phyloP scores from a whole-genome alignment of 345 rosid genomes.

The Sapria himalayana region DNA sequence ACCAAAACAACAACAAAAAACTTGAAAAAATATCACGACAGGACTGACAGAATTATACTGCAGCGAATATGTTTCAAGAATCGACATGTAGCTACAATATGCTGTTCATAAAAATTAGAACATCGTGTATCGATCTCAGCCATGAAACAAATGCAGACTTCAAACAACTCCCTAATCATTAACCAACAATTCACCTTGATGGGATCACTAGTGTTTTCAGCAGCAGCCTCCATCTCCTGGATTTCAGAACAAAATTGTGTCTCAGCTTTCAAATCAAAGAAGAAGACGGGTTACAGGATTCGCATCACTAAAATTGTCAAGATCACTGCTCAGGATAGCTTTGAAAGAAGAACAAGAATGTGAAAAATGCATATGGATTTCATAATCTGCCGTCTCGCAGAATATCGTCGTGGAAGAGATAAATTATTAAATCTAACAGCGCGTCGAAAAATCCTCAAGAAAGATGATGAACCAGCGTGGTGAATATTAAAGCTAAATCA shows the following conservation, averaged over 20 bases:
- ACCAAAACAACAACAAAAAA: constrained; percentile 9
- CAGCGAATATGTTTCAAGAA: neutral
- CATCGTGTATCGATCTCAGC: neutral
- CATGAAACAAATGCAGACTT: neutral
- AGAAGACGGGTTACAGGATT: constrained; percentile 1
- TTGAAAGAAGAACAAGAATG: too few relatives aligned
- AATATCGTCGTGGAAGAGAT: too few relatives aligned
- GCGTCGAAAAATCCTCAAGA: too few relatives aligned
- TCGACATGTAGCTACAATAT: constrained; percentile 3
- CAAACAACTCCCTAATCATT: neutral
- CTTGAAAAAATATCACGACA: too few relatives aligned
- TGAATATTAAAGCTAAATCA: too few relatives aligned
- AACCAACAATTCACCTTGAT: constrained; percentile 24
- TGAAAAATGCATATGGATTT: too few relatives aligned
- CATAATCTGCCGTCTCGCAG: too few relatives aligned
- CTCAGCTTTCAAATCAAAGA: constrained; percentile 36
- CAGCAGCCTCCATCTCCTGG: constrained; percentile 27
- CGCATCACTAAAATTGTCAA: constrained; percentile 3
- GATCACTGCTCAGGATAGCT: too few relatives aligned
- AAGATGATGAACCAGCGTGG: too few relatives aligned
- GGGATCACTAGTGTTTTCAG: constrained; percentile 16
- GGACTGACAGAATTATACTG: too few relatives aligned
- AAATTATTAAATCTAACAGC: too few relatives aligned
- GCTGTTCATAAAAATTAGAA: neutral
- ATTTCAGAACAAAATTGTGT: constrained; percentile 26